Evolutionary conservation across 2,329 filamentous ascomycete genomes (phyloP), one percentile per base, ranked within the genome.

Genomic region (Fusarium marasasianum): DNA sequence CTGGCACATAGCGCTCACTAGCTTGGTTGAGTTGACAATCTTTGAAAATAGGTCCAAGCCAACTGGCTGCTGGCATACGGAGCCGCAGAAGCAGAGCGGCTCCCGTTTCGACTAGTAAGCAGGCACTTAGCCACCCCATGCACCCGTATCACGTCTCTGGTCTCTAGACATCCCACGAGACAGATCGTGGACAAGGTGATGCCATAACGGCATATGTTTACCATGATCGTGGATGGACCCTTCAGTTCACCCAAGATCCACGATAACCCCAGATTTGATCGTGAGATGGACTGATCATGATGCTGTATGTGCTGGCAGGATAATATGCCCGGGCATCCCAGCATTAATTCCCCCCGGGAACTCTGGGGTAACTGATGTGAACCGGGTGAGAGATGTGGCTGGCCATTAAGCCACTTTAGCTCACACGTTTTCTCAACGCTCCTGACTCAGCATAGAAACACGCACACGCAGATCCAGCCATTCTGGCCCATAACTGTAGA

Each of bases 61-160:
- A 57, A 51, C 57, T 60, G 59, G 26, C 45, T 37, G 26, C 50
- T 60, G 64, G 26, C 38, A 37, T 37, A 68, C 76, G 76, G 76
- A 78, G 72, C 76, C 74, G 76, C 74, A 71, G 61, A 56, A 40
- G 66, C 63, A 69, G 67, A 56, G 51, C 55, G 66, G 62, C 61
- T 63, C 50, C 60, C 61, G 54, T 60, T 73, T 64, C 66, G 65
- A 72, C 57, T 47, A 63, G 51, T 41, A 41, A 17, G 15, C 20
- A 40, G 51, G 40, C 29, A 67, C 33, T 54, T 53, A 53, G 48
- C 24, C 26, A 43, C 40, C 55, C 31, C 38, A 35, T 67, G 35
- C 35, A 55, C 35, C 35, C 24, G 35, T 31, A 50, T 45, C 56
- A 61, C 61, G 60, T 59, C 57, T 54, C 35, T 35, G 48, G 41